Evolutionary conservation across 768 basidiomycete species (phyloP).

Genomic region (Russula griseocarnosa): DNA sequence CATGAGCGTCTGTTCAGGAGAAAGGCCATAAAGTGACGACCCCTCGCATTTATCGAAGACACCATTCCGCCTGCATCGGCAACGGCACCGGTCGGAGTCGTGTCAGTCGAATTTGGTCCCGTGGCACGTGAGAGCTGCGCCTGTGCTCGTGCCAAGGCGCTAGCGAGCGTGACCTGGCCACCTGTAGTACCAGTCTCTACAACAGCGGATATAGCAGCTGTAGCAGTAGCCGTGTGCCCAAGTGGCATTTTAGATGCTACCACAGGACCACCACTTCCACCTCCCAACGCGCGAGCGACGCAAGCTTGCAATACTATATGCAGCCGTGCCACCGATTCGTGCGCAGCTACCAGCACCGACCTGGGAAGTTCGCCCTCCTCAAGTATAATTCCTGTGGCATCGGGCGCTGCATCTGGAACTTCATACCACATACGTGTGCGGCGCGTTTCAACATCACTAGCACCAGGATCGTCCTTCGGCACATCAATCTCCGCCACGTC

Average conservation of each 20-base stretch:
- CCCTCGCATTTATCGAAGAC: conserved; percentile 2
- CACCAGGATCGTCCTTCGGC: conserved; percentile 41
- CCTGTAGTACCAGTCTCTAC: conserved; percentile 41
- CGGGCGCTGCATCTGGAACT: conserved; percentile 38
- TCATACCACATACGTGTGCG: conserved; percentile 68
- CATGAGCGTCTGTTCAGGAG: conserved; percentile 65
- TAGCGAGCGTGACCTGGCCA: conserved; percentile 65
- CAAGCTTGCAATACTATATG: conserved; percentile 24
- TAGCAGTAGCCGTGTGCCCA: conserved; percentile 16
- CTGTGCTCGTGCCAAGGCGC: conserved; percentile 69
- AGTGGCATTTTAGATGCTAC: conserved; percentile 3
- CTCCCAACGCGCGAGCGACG: conserved; percentile 19
- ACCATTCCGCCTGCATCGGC: background rate
- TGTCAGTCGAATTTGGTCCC: conserved; percentile 10
- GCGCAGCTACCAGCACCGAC: conserved; percentile 22
- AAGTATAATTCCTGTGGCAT: background rate
- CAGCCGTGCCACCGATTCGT: conserved; percentile 24
- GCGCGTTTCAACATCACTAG: conserved; percentile 42
- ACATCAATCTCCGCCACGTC: conserved; percentile 56
- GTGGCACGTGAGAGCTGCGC: conserved; percentile 38
- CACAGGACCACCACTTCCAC: background rate
- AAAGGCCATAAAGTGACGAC: conserved; percentile 64
- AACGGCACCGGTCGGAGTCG: background rate
- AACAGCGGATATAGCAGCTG: conserved; percentile 30
- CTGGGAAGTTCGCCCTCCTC: conserved; percentile 30